Base-by-base conservation (phyloP, 1,284 basidiomycete species). In the Athelia psychrophila region DNA sequence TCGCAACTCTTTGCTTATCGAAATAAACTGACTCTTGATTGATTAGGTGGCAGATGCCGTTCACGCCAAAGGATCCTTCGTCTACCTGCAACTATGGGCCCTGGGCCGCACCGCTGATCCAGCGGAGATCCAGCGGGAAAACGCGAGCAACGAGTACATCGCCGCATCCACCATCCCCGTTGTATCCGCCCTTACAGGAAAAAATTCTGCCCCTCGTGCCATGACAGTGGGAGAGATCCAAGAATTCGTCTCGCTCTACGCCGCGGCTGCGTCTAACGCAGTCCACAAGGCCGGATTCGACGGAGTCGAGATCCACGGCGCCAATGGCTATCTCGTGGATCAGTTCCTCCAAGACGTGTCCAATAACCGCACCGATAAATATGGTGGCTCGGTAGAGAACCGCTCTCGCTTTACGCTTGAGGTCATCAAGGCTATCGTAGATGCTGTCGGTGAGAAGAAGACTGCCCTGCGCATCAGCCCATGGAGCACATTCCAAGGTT, bases 401-500 rank as follows among this genome's bases (percentile, higher is more conserved):
- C 70, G 81, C 19, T 62, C 70, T 2, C 69, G 73, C 36, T 83
- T 83, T 54, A 44, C 71, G 56, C 35, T 81, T 53, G 68, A 72
- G 58, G 69, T 83, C 15, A 65, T 81, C 2, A 73, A 78, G 18
- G 74, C 77, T 1, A 59, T 79, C 0, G 65, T 62, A 6, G 60
- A 69, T 2, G 69, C 67, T 0, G 57, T 79, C 16, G 78, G 77
- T 0, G 58, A 64, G 19, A 60, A 69, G 20, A 70, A 69, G 23
- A 71, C 75, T 3, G 82, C 69, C 0, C 66, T 88, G 48, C 73
- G 84, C 9, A 54, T 86, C 19, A 78, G 77, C 33, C 84, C 84
- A 0, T 86, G 77, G 75, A 68, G 67, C 47, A 56, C 51, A 3
- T 72, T 56, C 52, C 60, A 75, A 56, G 71, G 73, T 74, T 49